Evolutionary conservation across 192 early-diverging fungal species (phyloP), one percentile per base, ranked within the genome.

Genomic region (Coemansia sp.): DNA sequence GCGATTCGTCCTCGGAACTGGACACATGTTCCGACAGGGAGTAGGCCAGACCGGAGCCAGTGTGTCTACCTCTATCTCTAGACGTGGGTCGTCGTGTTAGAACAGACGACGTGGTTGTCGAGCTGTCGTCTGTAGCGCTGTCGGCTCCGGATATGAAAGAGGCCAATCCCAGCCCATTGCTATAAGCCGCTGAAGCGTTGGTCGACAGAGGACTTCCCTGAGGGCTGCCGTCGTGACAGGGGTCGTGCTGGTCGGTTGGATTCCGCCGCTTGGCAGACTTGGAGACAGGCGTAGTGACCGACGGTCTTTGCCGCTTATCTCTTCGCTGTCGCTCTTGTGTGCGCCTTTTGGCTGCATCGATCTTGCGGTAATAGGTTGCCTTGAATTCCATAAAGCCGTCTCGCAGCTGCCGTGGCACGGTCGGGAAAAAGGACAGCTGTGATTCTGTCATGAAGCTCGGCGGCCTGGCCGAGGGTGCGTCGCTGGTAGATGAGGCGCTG

Each of bases 341-440:
- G 16, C 75, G 74, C 62, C 58, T 69, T 47, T 80, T 83, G 1
- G 77, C 71, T 0, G 70, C 77, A 43, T 83, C 77, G 35, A 77
- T 69, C 56, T 79, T 79, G 62, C 74, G 77, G 34, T 79, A 83
- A 59, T 83, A 83, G 0, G 77, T 83, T 12, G 73, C 57, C 28
- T 80, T 79, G 56, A 83, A 83, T 45, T 75, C 77, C 36, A 69
- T 23, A 56, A 73, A 83, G 33, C 82, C 82, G 28, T 79, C 73
- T 38, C 73, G 73, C 47, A 83, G 68, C 63, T 79, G 77, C 18
- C 77, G 77, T 13, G 82, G 82, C 18, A 83, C 77, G 1, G 77
- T 76, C 18, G 82, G 82, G 48, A 79, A 79, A 62, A 83, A 83
- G 31, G 77, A 65, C 55, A 83, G 55, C 57, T 83, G 82, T 57